Evolutionary conservation across 805 yeast species (phyloP), one percentile per base, ranked within the genome.

Genomic region (Pichia californica): DNA sequence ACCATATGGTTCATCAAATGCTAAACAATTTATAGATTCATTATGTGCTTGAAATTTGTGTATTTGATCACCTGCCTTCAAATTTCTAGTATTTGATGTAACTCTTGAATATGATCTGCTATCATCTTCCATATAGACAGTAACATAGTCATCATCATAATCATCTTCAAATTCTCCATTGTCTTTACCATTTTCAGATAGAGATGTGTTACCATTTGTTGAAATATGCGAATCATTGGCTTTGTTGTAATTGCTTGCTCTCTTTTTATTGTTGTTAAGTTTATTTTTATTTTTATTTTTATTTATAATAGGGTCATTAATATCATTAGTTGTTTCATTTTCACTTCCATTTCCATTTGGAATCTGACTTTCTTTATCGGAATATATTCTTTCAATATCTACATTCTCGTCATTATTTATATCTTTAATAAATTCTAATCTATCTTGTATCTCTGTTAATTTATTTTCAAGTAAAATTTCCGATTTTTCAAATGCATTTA

Each of bases 1-100:
- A 2, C 88, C 89, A 61, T 80, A 83, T 13, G 91, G 91, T 20
- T 73, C 67, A 55, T 83, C 88, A 57, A 83, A 83, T 50, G 80
- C 88, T 46, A 83, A 57, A 28, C 78, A 69, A 1, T 77, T 71
- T 19, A 84, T 66, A 3, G 74, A 50, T 35, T 71, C 76, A 4
- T 67, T 68, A 53, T 81, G 86, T 1, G 79, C 79, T 14, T 67
- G 56, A 35, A 81, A 63, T 14, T 68, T 58, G 30, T 67, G 59
- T 25, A 83, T 79, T 32, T 64, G 59, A 34, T 77, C 69, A 3
- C 88, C 87, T 1, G 82, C 70, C 26, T 70, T 69, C 52, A 79
- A 82, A 52, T 69, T 81, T 71, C 77, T 43, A 2, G 38, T 26
- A 11, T 83, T 67, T 7, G 56, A 48, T 5, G 50, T 44, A 3